Evolutionary conservation across 2,329 filamentous ascomycete species (phyloP).

Genomic region (Fusarium sp.): DNA sequence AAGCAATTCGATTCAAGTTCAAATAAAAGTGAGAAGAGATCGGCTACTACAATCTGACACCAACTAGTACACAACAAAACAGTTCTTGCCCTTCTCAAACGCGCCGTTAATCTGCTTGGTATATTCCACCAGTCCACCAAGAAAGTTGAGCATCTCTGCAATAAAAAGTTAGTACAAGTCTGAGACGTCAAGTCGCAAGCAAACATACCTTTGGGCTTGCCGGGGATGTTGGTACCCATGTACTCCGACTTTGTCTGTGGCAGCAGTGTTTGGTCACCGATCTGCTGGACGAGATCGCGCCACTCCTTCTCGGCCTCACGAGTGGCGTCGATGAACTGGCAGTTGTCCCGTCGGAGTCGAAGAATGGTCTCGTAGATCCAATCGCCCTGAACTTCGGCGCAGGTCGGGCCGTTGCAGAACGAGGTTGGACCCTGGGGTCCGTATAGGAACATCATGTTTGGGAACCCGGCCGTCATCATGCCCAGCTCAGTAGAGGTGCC

Average conservation of each 20-base stretch:
- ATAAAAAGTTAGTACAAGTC: neutral
- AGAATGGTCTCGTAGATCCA: neutral
- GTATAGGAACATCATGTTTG: slow-evolving; percentile 9
- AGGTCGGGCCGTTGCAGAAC: neutral
- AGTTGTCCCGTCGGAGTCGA: neutral
- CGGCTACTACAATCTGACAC: neutral
- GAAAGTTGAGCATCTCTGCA: neutral
- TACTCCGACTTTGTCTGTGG: neutral
- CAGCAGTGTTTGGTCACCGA: neutral
- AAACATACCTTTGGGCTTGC: neutral
- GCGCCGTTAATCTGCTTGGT: neutral
- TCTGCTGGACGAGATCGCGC: neutral
- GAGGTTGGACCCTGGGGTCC: neutral
- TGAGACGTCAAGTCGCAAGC: too few species aligned
- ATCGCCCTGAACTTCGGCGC: neutral
- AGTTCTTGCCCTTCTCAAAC: neutral
- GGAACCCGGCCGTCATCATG: neutral
- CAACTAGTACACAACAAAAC: neutral
- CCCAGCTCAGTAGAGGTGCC: neutral
- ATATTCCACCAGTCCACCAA: neutral
- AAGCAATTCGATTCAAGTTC: neutral
- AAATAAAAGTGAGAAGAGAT: neutral
- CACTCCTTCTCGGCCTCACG: neutral
- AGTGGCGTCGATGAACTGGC: neutral
- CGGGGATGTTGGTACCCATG: neutral